Conservation (phyloP, 1,139 yeast species). For the Blastobotrys indianensis region DNA sequence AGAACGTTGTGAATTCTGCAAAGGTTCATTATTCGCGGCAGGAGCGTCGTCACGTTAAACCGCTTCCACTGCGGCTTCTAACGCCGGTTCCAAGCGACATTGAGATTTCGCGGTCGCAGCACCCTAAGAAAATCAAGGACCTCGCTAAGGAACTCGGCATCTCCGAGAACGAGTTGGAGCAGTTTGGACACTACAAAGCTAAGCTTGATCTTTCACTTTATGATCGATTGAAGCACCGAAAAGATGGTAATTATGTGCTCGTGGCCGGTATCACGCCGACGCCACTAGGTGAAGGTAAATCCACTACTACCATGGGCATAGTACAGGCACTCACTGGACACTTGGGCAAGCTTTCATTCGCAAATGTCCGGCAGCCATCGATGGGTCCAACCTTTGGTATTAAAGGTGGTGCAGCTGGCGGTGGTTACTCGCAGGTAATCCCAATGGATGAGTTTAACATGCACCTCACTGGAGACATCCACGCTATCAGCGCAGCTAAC, state of each 20-base stretch:
- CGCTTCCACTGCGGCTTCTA: slow-evolving; percentile 59
- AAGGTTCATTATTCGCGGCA: slow-evolving; percentile 39
- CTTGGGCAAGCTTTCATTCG: slow-evolving; percentile 77
- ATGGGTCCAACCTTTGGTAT: slow-evolving; percentile 99
- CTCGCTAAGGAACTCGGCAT: slow-evolving; percentile 86
- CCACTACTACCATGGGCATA: slow-evolving; percentile 93
- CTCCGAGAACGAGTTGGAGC: slow-evolving; percentile 76
- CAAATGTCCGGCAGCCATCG: slow-evolving; percentile 96
- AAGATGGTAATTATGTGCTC: slow-evolving; percentile 82
- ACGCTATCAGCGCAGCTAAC: slow-evolving; percentile 94
- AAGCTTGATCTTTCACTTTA: slow-evolving; percentile 73
- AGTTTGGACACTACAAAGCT: slow-evolving; percentile 88
- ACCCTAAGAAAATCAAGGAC: slow-evolving; percentile 75
- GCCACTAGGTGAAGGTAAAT: slow-evolving; percentile 97
- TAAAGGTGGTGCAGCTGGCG: slow-evolving; percentile 99
- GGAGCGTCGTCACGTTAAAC: slow-evolving; percentile 36
- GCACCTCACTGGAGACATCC: slow-evolving; percentile 98
- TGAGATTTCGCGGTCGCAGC: slow-evolving; percentile 85
- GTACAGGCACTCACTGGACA: slow-evolving; percentile 97
- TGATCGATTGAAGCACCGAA: slow-evolving; percentile 61
- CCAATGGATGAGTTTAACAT: slow-evolving; percentile 99
- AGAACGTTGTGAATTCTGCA: slow-evolving; percentile 82
- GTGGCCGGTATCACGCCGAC: slow-evolving; percentile 99
- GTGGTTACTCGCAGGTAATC: slow-evolving; percentile 96
- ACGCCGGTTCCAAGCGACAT: slow-evolving; percentile 92